phyloP scores from a whole-genome alignment of 805 yeast species.

The Yamadazyma ubonensis region DNA sequence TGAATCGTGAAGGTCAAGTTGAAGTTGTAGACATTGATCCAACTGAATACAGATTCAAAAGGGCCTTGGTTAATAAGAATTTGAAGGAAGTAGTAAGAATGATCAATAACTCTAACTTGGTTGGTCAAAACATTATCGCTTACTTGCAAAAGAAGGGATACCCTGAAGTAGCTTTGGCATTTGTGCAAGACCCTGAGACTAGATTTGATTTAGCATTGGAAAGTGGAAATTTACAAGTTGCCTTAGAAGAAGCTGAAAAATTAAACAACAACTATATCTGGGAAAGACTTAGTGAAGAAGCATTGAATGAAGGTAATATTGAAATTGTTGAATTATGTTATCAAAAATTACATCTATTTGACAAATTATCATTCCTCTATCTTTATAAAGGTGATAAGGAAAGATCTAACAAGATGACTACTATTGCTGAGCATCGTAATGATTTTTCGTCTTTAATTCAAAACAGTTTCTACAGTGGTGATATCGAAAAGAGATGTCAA shows the following conservation, averaged over 20 bases:
- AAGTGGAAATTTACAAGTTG: constrained; percentile 84
- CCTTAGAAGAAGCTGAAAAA: constrained; percentile 82
- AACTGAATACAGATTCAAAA: constrained; percentile 94
- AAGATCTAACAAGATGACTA: constrained; percentile 79
- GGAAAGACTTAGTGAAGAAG: constrained; percentile 83
- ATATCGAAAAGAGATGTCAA: constrained; percentile 70
- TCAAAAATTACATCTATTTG: constrained; percentile 84
- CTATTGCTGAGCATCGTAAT: constrained; percentile 85
- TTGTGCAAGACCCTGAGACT: constrained; percentile 94
- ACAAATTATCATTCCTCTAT: constrained; percentile 86
- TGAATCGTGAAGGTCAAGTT: constrained; percentile 82
- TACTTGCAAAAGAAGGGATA: constrained; percentile 93
- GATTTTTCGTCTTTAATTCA: constrained; percentile 78
- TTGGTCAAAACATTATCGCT: constrained; percentile 95
- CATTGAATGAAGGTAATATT: constrained; percentile 84
- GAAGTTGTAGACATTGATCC: constrained; percentile 83
- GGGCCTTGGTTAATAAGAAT: constrained; percentile 84
- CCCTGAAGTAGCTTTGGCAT: constrained; percentile 96
- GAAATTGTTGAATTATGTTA: constrained; percentile 81
- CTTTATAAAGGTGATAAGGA: constrained; percentile 76
- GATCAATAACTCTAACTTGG: constrained; percentile 84
- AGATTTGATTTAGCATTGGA: constrained; percentile 94
- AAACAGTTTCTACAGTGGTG: constrained; percentile 75
- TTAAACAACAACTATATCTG: constrained; percentile 69
- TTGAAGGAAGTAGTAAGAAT: constrained; percentile 89